phyloP scores from a whole-genome alignment of 805 yeast species.

The Candida orba region DNA sequence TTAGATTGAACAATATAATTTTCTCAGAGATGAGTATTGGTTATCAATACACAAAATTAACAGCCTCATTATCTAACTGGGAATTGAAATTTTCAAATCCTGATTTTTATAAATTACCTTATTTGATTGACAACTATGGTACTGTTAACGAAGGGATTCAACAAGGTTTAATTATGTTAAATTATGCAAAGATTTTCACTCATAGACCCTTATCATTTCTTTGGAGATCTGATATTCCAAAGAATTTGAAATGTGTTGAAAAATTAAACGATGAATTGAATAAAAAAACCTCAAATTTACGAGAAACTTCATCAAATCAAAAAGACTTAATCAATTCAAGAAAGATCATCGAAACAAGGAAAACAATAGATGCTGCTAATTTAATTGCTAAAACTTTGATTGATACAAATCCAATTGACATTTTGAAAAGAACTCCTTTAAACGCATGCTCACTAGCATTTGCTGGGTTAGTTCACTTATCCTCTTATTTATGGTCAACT shows the following conservation, averaged over 20 bases:
- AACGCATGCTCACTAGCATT: conserved; percentile 48
- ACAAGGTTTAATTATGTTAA: conserved; percentile 40
- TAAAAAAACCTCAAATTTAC: conserved; percentile 26
- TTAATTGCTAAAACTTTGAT: conserved; percentile 38
- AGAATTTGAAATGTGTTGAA: conserved; percentile 31
- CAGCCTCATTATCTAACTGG: conserved; percentile 44
- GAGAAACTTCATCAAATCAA: conserved; percentile 19
- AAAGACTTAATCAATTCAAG: conserved; percentile 34
- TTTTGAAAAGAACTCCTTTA: conserved; percentile 41
- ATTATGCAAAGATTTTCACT: conserved; percentile 47
- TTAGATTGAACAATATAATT: conserved; percentile 39
- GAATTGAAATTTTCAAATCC: conserved; percentile 41
- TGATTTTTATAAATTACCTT: conserved; percentile 34
- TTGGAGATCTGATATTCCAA: conserved; percentile 43
- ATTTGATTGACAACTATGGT: conserved; percentile 36
- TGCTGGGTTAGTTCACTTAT: conserved; percentile 43
- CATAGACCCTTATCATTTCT: conserved; percentile 47
- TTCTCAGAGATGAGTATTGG: conserved; percentile 33
- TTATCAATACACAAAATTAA: conserved; percentile 31
- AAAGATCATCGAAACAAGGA: conserved; percentile 44
- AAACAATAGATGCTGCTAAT: conserved; percentile 48
- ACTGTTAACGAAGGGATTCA: conserved; percentile 47
- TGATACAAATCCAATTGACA: conserved; percentile 39
- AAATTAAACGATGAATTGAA: conserved; percentile 19
- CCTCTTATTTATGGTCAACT: conserved; percentile 48